Conservation (phyloP, 2,329 filamentous ascomycete species). For the Clonostachys chloroleuca region DNA sequence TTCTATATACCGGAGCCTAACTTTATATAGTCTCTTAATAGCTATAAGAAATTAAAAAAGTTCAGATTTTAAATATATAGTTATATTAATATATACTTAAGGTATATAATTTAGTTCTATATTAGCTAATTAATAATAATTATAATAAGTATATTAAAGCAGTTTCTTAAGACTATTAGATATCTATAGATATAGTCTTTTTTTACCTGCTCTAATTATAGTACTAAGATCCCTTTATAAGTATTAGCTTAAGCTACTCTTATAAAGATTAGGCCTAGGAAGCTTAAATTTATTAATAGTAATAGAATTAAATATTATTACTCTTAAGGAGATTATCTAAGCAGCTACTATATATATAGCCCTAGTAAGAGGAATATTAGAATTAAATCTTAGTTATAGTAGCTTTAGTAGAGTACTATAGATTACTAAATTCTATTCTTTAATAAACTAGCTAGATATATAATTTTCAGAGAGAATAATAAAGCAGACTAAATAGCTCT, state of each 20-base stretch:
- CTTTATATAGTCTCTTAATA: conserved; percentile 2
- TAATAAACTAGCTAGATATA: not conserved
- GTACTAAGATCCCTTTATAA: not conserved
- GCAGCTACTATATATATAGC: not conserved
- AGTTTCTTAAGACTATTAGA: not conserved
- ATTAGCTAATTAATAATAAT: not conserved
- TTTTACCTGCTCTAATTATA: not conserved
- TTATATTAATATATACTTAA: conserved; percentile 3
- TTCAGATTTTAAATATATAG: not conserved
- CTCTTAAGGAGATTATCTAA: not conserved
- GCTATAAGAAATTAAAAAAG: conserved; percentile 1
- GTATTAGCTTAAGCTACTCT: not conserved
- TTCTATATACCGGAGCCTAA: not conserved
- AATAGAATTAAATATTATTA: too few relatives aligned
- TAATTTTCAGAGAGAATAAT: too few relatives aligned
- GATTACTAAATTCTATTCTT: not conserved
- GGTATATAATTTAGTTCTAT: conserved; percentile 3
- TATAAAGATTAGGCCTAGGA: too few relatives aligned
- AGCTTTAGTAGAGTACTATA: not conserved
- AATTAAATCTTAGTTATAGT: not conserved
- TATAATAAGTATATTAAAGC: not conserved
- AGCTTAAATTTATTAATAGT: too few relatives aligned
- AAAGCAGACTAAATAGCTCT: too few relatives aligned
- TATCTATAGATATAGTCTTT: not conserved
- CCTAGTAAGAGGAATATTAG: not conserved